These are phyloP conservation scores for Scheffersomyces insectosa DNA, from an alignment of 1,139 yeast species.

Conservation along the genomic window DNA sequence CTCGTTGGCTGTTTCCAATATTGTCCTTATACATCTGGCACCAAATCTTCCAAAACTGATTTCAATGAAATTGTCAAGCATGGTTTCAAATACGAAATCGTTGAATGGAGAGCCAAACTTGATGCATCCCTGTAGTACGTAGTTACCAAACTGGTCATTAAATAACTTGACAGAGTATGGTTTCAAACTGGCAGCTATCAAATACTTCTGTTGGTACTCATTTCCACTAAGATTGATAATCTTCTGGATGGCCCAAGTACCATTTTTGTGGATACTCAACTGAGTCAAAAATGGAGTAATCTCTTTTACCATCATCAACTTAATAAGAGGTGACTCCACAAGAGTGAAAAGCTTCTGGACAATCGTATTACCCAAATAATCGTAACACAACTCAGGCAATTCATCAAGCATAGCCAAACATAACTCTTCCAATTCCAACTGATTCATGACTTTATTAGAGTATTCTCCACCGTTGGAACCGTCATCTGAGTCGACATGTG, in stretches of 20 bases:
- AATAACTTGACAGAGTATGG: constrained; percentile 86
- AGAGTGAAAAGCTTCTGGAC: constrained; percentile 85
- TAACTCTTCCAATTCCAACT: constrained; percentile 72
- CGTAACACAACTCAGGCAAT: constrained; percentile 87
- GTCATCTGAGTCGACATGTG: constrained; percentile 3
- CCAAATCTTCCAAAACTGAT: constrained; percentile 92
- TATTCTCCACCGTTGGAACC: neutral
- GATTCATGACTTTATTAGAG: constrained; percentile 22
- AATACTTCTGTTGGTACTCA: constrained; percentile 62
- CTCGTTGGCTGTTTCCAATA: constrained; percentile 66
- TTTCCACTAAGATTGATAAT: constrained; percentile 71
- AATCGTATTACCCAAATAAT: constrained; percentile 92
- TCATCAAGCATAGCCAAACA: constrained; percentile 86
- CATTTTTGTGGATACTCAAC: constrained; percentile 94
- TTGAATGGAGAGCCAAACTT: constrained; percentile 88
- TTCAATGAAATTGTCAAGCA: constrained; percentile 75
- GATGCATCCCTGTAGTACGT: constrained; percentile 91
- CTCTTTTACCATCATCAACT: constrained; percentile 78
- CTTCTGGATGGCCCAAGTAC: constrained; percentile 99
- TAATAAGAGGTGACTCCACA: constrained; percentile 65
- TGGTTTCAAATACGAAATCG: constrained; percentile 85
- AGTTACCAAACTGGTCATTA: constrained; percentile 95
- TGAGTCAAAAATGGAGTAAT: constrained; percentile 83
- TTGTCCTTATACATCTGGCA: constrained; percentile 91
- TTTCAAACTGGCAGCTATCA: constrained; percentile 69